A percentile compares a stretch with the other conserved stretches of the same genome.
Evolutionary conservation across 2,329 filamentous ascomycete genomes (phyloP).

Genomic region (Akanthomyces dipterigenus): DNA sequence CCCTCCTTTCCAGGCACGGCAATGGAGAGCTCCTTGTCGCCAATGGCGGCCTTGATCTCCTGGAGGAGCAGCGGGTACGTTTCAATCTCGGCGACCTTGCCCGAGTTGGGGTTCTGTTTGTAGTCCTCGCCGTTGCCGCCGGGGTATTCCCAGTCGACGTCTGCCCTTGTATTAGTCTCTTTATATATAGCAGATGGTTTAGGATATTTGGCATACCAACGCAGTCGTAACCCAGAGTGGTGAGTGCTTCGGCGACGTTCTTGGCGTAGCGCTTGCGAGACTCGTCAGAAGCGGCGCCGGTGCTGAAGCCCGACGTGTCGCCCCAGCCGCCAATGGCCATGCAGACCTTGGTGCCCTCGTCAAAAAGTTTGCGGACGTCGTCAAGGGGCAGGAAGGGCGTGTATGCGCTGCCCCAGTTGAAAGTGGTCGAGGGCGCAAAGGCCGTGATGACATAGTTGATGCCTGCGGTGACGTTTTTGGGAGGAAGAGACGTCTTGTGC

Average conservation of each 20-base stretch:
- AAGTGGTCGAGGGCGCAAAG: slow-evolving; percentile 45
- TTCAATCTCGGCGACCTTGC: slow-evolving; percentile 53
- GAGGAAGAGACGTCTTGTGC: slow-evolving; percentile 31
- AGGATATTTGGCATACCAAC: slow-evolving; percentile 32
- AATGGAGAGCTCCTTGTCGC: slow-evolving; percentile 56
- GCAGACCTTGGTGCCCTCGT: slow-evolving; percentile 49
- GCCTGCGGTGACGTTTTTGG: slow-evolving; percentile 30
- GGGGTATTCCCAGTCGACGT: slow-evolving; percentile 61
- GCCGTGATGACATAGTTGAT: slow-evolving; percentile 50
- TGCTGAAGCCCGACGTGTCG: slow-evolving; percentile 50
- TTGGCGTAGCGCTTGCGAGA: slow-evolving; percentile 47
- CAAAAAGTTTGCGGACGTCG: slow-evolving; percentile 45
- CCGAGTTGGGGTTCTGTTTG: slow-evolving; percentile 51
- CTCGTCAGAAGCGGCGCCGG: slow-evolving; percentile 39
- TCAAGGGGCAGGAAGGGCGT: slow-evolving; percentile 47
- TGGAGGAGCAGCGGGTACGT: slow-evolving; percentile 55
- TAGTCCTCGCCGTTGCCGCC: slow-evolving; percentile 65
- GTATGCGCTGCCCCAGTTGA: slow-evolving; percentile 38
- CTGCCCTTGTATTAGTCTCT: slow-evolving; percentile 22
- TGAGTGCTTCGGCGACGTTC: slow-evolving; percentile 49
- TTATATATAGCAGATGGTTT: neutral
- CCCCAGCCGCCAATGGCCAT: slow-evolving; percentile 62
- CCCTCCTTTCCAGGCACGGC: slow-evolving; percentile 55
- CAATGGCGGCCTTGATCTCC: slow-evolving; percentile 52
- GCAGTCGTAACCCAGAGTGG: slow-evolving; percentile 52